These are phyloP conservation scores for Geotrichum macrosporum DNA, from an alignment of 1,139 yeast species.

Conservation along the genomic window DNA sequence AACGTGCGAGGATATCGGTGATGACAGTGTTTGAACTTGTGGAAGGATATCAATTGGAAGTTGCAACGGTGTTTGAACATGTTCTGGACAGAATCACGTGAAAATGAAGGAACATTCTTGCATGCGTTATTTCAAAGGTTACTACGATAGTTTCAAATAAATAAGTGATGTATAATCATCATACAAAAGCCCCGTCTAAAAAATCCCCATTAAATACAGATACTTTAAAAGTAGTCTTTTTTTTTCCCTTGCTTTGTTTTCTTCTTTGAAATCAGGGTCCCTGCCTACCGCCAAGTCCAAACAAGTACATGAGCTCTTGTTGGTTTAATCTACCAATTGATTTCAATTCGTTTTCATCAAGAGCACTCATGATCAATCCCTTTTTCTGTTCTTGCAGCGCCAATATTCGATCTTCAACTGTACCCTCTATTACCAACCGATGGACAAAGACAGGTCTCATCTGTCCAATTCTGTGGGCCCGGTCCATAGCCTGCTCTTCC, in stretches of 20 bases:
- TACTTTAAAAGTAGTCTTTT: too few species aligned
- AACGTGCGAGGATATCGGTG: conserved; percentile 29
- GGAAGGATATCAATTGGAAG: conserved; percentile 24
- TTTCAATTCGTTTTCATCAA: conserved; percentile 71
- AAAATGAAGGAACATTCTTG: too few species aligned
- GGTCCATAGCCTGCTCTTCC: conserved; percentile 93
- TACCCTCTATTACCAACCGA: conserved; percentile 57
- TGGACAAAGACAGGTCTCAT: conserved; percentile 70
- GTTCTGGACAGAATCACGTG: conserved; percentile 19
- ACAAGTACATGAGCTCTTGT: conserved; percentile 70
- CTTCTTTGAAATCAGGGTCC: too few species aligned
- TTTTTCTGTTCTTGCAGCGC: conserved; percentile 70
- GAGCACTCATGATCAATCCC: conserved; percentile 70
- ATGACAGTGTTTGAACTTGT: conserved; percentile 14
- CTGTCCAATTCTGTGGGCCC: conserved; percentile 94
- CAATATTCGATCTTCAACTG: conserved; percentile 85
- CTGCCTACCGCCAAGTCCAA: conserved; percentile 59
- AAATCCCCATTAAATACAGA: too few species aligned
- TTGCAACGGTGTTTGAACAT: conserved; percentile 25
- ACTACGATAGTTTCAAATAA: too few species aligned
- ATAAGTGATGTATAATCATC: too few species aligned
- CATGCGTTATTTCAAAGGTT: too few species aligned
- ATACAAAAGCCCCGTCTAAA: too few species aligned
- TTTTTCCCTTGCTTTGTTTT: too few species aligned
- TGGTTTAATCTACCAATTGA: conserved; percentile 62